Conservation (phyloP, 768 basidiomycete species). For the Mrakia blollopis region DNA sequence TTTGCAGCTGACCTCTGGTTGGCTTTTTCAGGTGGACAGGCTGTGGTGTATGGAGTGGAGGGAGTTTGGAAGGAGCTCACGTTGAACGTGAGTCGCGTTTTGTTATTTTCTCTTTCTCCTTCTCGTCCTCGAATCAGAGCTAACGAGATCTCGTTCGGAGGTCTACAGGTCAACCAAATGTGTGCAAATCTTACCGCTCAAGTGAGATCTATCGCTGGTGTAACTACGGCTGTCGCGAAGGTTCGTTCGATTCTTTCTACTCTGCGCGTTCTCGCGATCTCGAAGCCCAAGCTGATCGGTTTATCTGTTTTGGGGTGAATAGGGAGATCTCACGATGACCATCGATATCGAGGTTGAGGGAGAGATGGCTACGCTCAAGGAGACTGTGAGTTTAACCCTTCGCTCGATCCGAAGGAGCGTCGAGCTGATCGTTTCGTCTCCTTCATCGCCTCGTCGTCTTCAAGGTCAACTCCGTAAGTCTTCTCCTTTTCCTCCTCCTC, state of each 20-base stretch:
- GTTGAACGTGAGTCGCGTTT: slow-evolving; percentile 44
- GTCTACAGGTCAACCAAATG: slow-evolving; percentile 65
- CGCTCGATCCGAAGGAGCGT: too few species aligned
- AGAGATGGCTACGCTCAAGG: slow-evolving; percentile 62
- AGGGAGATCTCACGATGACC: slow-evolving; percentile 51
- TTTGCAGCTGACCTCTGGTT: too few species aligned
- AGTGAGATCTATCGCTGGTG: slow-evolving; percentile 76
- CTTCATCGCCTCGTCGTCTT: too few species aligned
- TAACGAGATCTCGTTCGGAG: neutral
- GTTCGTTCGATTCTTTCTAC: slow-evolving; percentile 34
- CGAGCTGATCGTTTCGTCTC: too few species aligned
- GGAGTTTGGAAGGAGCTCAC: slow-evolving; percentile 93
- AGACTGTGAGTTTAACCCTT: slow-evolving; percentile 34
- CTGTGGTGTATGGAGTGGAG: slow-evolving; percentile 82
- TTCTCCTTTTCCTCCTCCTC: too few species aligned
- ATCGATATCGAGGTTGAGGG: slow-evolving; percentile 87
- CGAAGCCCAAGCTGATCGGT: neutral
- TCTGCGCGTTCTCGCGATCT: too few species aligned
- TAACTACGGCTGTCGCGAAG: slow-evolving; percentile 63
- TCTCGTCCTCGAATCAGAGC: neutral
- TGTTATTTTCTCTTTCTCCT: slow-evolving; percentile 44
- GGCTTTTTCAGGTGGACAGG: slow-evolving; percentile 63
- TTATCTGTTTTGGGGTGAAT: neutral
- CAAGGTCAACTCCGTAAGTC: slow-evolving; percentile 39
- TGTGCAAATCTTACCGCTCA: slow-evolving; percentile 72